Evolutionary conservation across 768 basidiomycete genomes (phyloP), one percentile per base, ranked within the genome.

Genomic region (Suillus bovinus): DNA sequence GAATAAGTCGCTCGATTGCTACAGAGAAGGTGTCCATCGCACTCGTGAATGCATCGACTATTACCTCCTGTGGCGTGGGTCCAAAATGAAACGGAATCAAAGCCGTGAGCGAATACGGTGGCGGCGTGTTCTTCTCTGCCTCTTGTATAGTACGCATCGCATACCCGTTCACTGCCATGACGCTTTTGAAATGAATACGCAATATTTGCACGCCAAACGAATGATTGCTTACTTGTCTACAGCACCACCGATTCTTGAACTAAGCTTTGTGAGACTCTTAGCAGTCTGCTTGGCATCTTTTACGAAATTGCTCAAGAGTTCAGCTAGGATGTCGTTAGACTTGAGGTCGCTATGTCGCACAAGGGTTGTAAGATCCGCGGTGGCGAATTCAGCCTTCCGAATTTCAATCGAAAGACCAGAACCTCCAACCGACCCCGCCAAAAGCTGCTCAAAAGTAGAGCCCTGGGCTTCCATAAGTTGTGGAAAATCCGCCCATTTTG

Each of bases 331-430:
- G n/a, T 90, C 87, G 59, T 78, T 84, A 27, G 84, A 83, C 62
- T 77, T 82, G 68, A 93, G 72, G 17, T 87, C 77, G 71, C 91
- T 93, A 63, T 81, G 74, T 17, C 80, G 80, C 17, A 92, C 86
- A 33, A 90, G 78, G 6, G 84, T 80, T 16, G 83, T 76, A 58
- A 93, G 78, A 69, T 93, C 91, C 27, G 73, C 77, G 1, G 87
- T 89, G 16, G 90, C 91, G 83, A 92, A 86, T 67, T 92, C 87
- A 16, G 89, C 86, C 71, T 86, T 87, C 74, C 90, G 86, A 65
- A 93, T 82, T 60, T 90, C 84, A 49, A 90, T 69, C 5, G 88
- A 84, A 41, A 93, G 70, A 6, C 79, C 79, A 0, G 87, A 84
- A 0, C 84, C 82, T 2, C 87, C 85, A 0, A 81, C 78, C 0